Evolutionary conservation across 2,329 filamentous ascomycete species (phyloP), one percentile per base, ranked within the genome.

Genomic region (Pyrenophora seminiperda): DNA sequence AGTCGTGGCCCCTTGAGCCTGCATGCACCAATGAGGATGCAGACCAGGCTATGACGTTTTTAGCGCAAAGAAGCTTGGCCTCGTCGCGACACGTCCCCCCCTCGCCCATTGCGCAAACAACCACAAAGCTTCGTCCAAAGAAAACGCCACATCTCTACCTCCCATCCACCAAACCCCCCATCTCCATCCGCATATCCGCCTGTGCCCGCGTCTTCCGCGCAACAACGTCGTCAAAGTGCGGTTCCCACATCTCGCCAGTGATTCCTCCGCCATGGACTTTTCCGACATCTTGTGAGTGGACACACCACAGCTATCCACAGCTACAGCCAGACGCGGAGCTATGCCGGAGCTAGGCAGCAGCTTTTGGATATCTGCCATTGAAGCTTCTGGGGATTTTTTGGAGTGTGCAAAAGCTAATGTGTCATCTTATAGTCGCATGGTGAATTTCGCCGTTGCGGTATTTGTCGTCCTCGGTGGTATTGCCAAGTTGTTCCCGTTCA

Each of bases 391-490:
- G 13, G 29, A n/a, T 10, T 15, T 15, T 43, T 11, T 19, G 7
- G 15, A 5, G 13, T 18, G 13, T 27, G 24, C n/a, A 37, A 37
- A 37, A 34, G 47, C 57, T 63, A 54, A 66, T 46, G 17, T 31
- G 47, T 27, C 9, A 11, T 2, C 67, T 58, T 29, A 47, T 63
- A 97, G 94, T 79, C 94, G 94, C 71, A 85, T 97, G 71, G 90
- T 96, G 74, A 99, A 99, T 82, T 81, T 99, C 75, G 90, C 80
- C 66, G 86, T 95, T 58, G 94, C 87, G 66, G 87, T 87, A 62
- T 83, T 96, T 62, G 95, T 96, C 85, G 79, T 96, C 39, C 80
- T 96, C 39, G 93, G 92, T 60, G 93, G 91, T 66, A 81, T 91
- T 68, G 81, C 80, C 56, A 85, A 90, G 69, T 86, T 91, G 77